Base-by-base conservation (phyloP, 306 rosid species). In the Acacia confusa region DNA sequence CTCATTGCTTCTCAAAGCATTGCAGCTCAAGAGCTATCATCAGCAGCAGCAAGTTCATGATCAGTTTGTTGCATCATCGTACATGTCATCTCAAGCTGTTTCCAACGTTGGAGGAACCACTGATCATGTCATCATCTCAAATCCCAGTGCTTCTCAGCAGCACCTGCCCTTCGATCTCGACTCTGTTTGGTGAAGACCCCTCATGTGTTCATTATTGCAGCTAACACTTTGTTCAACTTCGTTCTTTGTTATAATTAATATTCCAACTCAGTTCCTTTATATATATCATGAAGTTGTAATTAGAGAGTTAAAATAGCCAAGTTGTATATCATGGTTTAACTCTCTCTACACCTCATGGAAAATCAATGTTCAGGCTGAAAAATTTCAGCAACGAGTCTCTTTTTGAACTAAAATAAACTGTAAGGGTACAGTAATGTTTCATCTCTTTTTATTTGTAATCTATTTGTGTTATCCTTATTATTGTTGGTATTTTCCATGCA, bases 131-230 rank as follows among this genome's bases (percentile, higher is more conserved):
- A 90, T 71, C 50, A 69, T 78, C 48, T 79, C 94, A 32, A 87
- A 85, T 76, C 67, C 83, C 75, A 90, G 70, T 84, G 7, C 93
- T 73, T 88, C 94, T 72, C 64, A 57, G 3, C 91, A 83, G 50
- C 90, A 77, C 80, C 94, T 89, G 86, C 96, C 98, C 86, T 93
- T 95, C 88, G 88, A 90, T 82, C 82, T 89, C 96, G 98, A 95
- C 94, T 93, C 98, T 89, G 72, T 90, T 38, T 93, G 98, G 98
- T 93, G 91, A 95, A 71, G 38, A 25, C 34, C 32, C 10, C 40
- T 34, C 47, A 47, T 69, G 4, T 9, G 6, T 50, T 50, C 57
- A 50, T 70, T 19, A 60, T 10, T 25, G 63, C 80, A 83, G 85
- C 86, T 78, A 88, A 81, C 83, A 79, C 76, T 69, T 44, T 81